A percentile compares a stretch with the other conserved stretches of the same genome.
Evolutionary conservation across 306 rosid genomes (phyloP).

Genomic region (Lathyrus tuberosus): DNA sequence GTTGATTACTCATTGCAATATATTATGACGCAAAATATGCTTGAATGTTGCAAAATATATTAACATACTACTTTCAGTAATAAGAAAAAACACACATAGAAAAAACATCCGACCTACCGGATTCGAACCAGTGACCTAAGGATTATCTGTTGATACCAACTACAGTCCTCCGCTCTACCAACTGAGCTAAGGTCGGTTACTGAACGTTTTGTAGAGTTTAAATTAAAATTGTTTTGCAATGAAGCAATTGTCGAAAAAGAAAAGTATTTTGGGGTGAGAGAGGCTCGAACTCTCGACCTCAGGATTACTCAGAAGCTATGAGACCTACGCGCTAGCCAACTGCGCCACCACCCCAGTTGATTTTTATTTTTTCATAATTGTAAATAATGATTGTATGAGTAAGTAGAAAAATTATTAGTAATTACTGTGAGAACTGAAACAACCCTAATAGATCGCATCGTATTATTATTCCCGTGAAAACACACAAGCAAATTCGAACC

Average conservation of each 20-base stretch:
- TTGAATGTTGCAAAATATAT: not conserved
- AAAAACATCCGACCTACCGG: constrained; percentile 48
- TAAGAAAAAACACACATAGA: accelerated
- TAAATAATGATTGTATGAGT: too few relatives aligned
- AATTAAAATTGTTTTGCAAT: too few relatives aligned
- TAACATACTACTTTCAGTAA: too few relatives aligned
- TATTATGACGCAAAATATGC: too few relatives aligned
- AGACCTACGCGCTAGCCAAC: constrained; percentile 54
- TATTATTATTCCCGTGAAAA: not conserved
- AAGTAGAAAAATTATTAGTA: not conserved
- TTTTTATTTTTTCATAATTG: not conserved
- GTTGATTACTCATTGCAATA: too few relatives aligned
- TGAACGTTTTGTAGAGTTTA: accelerated
- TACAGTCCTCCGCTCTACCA: constrained; percentile 61
- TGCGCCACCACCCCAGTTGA: constrained; percentile 45
- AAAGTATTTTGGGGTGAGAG: constrained; percentile 30
- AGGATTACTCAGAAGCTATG: constrained; percentile 44
- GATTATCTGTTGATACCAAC: constrained; percentile 29
- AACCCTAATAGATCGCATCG: constrained; percentile 11
- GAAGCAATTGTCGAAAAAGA: not conserved
- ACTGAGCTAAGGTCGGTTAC: constrained; percentile 52
- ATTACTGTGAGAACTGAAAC: not conserved
- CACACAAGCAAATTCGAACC: constrained; percentile 6
- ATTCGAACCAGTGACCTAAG: constrained; percentile 59
- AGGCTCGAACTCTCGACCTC: constrained; percentile 55